Base-by-base conservation (phyloP, 2,329 filamentous ascomycete species). In the Sclerotinia borealis region DNA sequence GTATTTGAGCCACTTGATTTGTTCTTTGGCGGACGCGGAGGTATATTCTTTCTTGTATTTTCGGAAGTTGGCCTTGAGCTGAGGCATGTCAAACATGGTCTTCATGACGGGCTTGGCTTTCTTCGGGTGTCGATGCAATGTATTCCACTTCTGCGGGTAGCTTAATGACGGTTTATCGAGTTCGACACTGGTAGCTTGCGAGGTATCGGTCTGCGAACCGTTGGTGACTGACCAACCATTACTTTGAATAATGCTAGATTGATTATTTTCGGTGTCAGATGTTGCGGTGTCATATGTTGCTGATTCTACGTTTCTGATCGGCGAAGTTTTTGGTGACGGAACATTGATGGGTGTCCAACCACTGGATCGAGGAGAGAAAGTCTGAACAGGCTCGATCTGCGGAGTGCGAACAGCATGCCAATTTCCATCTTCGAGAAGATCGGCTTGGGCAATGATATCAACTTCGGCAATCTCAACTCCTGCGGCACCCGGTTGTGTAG, bases 31-130 rank as follows among this genome's bases (percentile, higher is more conserved):
- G 13, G 29, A 6, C 4, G 8, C 2, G n/a, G 54, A 56, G 39
- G 39, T 45, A 22, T 45, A 58, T 19, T 58, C 54, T 34, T 58
- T 34, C 54, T 58, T 58, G n/a, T 45, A 47, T 36, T n/a, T 19
- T 36, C 29, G 29, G 19, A 58, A 58, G 1, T 34, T 7, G 13
- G 11, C 15, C 29, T 58, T 58, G 39, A 58, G 54, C 39, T 19
- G 39, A 5, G 39, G 13, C 9, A 4, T 25, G 19, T 34, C n/a
- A 19, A 15, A 4, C 15, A 8, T 13, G 2, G 9, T 36, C 3
- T 15, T 56, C 19, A 34, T 45, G 27, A n/a, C 1, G n/a, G 8
- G 1, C 29, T 19, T 45, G 1, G 8, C 0, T 7, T 25, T 45
- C 8, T 7, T 25, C 4, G 8, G 31, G 15, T 4, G 29, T 13